Base-by-base conservation (phyloP, 331 rosid genomes). In the Cydonia oblonga region DNA sequence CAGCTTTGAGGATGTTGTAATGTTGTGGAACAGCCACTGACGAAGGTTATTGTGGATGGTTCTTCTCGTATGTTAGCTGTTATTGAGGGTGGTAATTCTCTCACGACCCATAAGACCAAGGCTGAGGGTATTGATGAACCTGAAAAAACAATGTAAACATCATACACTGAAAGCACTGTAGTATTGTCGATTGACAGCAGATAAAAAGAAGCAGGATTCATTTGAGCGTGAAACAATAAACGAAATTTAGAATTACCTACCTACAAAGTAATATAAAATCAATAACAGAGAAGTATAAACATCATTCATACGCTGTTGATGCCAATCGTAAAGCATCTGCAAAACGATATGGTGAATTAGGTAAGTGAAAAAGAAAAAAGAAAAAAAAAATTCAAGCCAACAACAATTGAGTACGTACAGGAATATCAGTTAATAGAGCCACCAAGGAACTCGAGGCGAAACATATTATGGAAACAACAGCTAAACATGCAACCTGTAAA, bases 51-150 rank as follows among this genome's bases (percentile, higher is more conserved):
- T 64, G 90, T 85, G 23, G 84, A 74, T 33, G 92, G 76, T 78
- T 85, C 97, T 84, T 88, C 92, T 33, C 33, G 80, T 67, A 67
- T 26, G 66, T 76, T 76, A 83, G 76, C 66, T 66, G 85, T 64
- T 80, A 83, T 79, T 14, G 75, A 53, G 15, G 85, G 87, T 10
- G 97, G 97, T 75, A 86, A 74, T 78, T 93, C 98, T 84, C 96
- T 87, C 95, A 85, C 87, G 79, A 85, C 84, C 97, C 98, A 93
- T 75, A 93, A 71, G 42, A 93, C 75, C 70, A 84, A 78, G 22
- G 91, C 91, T 59, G 97, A 93, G 15, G 98, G 97, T 77, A 89
- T 80, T 51, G 96, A 86, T 70, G 92, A 83, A 82, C 98, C 98
- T 93, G 87, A 80, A 72, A 83, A 38, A 69, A 71, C 73, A 70